These are phyloP conservation scores for Coprinopsis marcescibilis DNA, from an alignment of 768 basidiomycete species.

Conservation along the genomic window DNA sequence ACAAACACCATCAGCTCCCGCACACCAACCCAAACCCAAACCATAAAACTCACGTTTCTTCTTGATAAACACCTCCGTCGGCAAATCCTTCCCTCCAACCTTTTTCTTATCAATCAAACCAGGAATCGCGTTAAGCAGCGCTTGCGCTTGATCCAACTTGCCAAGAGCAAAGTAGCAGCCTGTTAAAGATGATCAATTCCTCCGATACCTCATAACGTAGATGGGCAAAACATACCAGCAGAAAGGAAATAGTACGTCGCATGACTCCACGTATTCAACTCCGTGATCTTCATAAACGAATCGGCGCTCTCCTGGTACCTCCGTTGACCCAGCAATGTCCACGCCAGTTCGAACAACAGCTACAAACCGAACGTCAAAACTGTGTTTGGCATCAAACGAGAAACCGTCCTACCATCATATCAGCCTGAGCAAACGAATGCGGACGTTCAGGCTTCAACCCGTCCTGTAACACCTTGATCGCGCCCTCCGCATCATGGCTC, in stretches of 20 bases:
- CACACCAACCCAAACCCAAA: not conserved
- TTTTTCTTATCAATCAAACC: constrained; percentile 53
- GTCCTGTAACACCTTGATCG: constrained; percentile 55
- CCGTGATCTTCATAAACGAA: constrained; percentile 55
- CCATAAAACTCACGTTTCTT: constrained; percentile 52
- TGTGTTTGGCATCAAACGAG: constrained; percentile 1
- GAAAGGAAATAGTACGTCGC: constrained; percentile 76
- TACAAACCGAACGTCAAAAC: constrained; percentile 19
- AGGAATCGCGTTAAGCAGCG: constrained; percentile 58
- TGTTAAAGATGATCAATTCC: constrained; percentile 14
- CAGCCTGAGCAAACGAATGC: constrained; percentile 63
- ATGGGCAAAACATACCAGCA: constrained; percentile 37
- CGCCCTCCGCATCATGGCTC: constrained; percentile 56
- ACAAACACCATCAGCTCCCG: not conserved
- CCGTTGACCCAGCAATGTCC: constrained; percentile 52
- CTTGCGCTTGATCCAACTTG: constrained; percentile 52
- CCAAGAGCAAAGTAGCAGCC: constrained; percentile 61
- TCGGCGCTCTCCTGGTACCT: constrained; percentile 64
- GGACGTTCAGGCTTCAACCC: constrained; percentile 50
- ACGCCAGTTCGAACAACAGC: constrained; percentile 75
- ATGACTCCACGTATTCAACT: constrained; percentile 73
- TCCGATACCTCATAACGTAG: not conserved
- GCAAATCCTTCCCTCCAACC: constrained; percentile 60
- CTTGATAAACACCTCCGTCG: constrained; percentile 72
- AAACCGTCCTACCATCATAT: constrained; percentile 48